Conservation (phyloP, 805 yeast species). For the Candida namnaoensis region DNA sequence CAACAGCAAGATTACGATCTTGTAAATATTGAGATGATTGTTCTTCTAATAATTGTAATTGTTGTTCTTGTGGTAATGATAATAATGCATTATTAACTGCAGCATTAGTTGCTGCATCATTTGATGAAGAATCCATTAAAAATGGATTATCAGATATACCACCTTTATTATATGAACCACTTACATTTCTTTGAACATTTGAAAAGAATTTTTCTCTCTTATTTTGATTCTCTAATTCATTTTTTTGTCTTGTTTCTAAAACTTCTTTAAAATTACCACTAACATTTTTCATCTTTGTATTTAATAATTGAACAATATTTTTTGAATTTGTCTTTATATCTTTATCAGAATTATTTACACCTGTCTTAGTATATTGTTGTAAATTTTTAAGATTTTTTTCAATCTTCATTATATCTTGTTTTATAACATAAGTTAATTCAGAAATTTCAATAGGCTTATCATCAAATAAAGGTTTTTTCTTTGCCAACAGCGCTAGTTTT, state of each 20-base stretch:
- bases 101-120: constrained; percentile 14
- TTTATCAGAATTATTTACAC: constrained; percentile 29
- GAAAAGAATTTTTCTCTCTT: constrained; percentile 82
- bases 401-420: constrained; percentile 79
- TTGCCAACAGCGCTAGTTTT: constrained; percentile 76
- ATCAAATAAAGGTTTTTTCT: constrained; percentile 83
- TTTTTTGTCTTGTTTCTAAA: constrained; percentile 77
- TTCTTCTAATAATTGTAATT: constrained; percentile 75
- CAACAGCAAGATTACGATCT: constrained; percentile 85
- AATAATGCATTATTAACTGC: constrained; percentile 27
- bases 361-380: constrained; percentile 41
- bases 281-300: constrained; percentile 85
- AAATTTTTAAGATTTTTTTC: constrained; percentile 61
- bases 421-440: constrained; percentile 71
- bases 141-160: constrained; percentile 26
- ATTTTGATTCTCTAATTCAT: constrained; percentile 70
- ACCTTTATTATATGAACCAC: constrained; percentile 13
- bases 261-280: constrained; percentile 88
- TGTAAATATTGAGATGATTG: constrained; percentile 69
- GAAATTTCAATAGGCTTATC: constrained; percentile 92
- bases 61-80: constrained; percentile 82
- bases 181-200: constrained; percentile 20
- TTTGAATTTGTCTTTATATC: constrained; percentile 64
- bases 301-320: constrained; percentile 80
- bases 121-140: constrained; percentile 15